Percentiles rank a stretch among this genome's conserved stretches.
These are phyloP conservation scores for Pleodorina starrii DNA, from an alignment of 139 green algal species.

Conservation along the genomic window DNA sequence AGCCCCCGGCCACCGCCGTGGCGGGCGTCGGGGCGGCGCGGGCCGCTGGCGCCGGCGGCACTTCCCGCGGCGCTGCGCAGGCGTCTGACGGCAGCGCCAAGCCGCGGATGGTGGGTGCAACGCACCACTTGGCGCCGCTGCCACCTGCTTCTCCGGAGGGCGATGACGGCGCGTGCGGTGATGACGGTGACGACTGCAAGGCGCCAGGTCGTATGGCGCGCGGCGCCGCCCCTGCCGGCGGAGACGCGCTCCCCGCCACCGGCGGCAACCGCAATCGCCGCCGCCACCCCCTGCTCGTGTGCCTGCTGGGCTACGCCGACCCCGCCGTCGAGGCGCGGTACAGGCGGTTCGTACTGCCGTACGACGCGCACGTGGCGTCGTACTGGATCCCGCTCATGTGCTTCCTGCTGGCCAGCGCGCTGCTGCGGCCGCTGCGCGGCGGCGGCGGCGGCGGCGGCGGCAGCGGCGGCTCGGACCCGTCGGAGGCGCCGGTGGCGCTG, in stretches of 20 bases:
- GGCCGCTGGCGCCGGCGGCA: too few species aligned
- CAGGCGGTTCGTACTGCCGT: neutral
- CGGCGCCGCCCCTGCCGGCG: too few species aligned
- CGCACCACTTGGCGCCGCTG: too few species aligned
- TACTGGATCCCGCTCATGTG: slow-evolving; percentile 22
- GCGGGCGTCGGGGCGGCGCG: too few species aligned
- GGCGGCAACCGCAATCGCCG: neutral
- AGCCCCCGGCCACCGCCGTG: too few species aligned
- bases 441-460: too few species aligned
- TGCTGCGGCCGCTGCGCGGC: slow-evolving; percentile 2
- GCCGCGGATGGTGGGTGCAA: too few species aligned
- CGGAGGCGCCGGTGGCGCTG: neutral
- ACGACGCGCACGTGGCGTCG: neutral
- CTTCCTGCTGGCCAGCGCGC: neutral
- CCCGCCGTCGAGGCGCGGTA: neutral
- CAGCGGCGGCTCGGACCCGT: neutral
- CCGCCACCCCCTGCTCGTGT: neutral
- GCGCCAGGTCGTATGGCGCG: too few species aligned
- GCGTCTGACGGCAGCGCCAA: too few species aligned
- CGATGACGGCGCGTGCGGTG: neutral
- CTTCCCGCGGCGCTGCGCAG: too few species aligned
- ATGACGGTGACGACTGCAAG: neutral
- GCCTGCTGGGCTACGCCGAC: slow-evolving; percentile 12
- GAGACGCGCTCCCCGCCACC: too few species aligned
- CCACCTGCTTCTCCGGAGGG: neutral